These are phyloP conservation scores for Trypanosoma brucei DNA, from an alignment of 208 protist genomes.

Conservation along the genomic window DNA sequence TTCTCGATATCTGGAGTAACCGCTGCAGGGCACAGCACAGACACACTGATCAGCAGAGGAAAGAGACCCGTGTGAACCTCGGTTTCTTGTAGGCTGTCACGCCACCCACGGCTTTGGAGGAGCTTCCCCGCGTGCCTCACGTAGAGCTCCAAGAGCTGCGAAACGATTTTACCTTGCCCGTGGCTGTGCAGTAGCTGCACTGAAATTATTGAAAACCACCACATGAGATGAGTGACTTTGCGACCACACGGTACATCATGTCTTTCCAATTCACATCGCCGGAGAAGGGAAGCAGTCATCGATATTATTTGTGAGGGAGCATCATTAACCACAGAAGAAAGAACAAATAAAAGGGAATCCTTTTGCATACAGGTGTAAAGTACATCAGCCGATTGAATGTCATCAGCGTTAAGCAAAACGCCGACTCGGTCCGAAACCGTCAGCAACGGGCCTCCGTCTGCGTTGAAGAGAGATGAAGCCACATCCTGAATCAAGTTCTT, in stretches of 20 bases:
- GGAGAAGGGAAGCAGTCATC: conserved; percentile 37
- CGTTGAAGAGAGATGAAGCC: conserved; percentile 38
- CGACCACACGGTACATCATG: conserved; percentile 9
- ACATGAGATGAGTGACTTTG: conserved; percentile 47
- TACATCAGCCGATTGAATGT: conserved; percentile 10
- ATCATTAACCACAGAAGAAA: conserved; percentile 25
- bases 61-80: conserved; percentile 69
- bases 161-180: conserved; percentile 18
- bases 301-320: conserved; percentile 28
- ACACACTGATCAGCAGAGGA: conserved; percentile 60
- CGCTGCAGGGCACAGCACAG: conserved; percentile 45
- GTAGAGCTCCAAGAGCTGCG: conserved; percentile 47
- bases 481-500: conserved; percentile 46
- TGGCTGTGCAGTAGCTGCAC: conserved; percentile 26
- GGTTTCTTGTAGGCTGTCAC: conserved; percentile 29
- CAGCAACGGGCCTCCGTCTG: conserved; percentile 42
- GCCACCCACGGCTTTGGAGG: conserved; percentile 15
- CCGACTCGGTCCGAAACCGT: conserved; percentile 55
- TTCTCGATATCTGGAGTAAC: conserved; percentile 27
- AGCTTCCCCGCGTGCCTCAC: conserved; percentile 25
- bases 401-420: conserved; percentile 52
- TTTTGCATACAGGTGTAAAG: conserved; percentile 23
- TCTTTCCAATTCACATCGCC: conserved; percentile 38
- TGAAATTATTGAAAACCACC: conserved; percentile 62
- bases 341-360: conserved; percentile 23